phyloP scores from a whole-genome alignment of 2,329 filamentous ascomycete genomes.

The Nothophaeocryptopus gaeumannii region DNA sequence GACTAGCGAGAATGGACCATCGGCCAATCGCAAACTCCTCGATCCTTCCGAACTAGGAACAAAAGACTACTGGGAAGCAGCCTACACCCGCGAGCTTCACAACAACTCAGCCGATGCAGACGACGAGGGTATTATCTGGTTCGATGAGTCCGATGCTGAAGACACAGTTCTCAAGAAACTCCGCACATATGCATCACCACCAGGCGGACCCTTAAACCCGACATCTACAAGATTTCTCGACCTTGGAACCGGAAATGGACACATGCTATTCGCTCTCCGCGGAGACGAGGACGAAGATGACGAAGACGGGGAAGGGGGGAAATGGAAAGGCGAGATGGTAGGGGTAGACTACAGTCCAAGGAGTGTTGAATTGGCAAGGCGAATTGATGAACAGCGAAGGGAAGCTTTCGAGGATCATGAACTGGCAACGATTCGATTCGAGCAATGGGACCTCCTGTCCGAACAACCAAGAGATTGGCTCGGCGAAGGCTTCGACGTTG shows the following conservation, averaged over 20 bases:
- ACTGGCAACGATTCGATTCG: constrained; percentile 45
- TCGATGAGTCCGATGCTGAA: constrained; percentile 88
- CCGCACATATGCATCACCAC: constrained; percentile 50
- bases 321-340: constrained; percentile 67
- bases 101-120: constrained; percentile 70
- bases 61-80: constrained; percentile 72
- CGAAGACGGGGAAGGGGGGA: constrained; percentile 39
- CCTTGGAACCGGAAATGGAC: constrained; percentile 90
- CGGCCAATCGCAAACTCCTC: constrained; percentile 48
- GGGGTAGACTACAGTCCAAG: constrained; percentile 83
- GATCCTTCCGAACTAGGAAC: constrained; percentile 79
- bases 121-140: constrained; percentile 92
- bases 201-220: constrained; percentile 42
- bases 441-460: constrained; percentile 52
- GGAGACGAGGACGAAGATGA: constrained; percentile 57
- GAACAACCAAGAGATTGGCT: constrained; percentile 56
- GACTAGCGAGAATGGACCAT: too few relatives aligned
- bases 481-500: constrained; percentile 71
- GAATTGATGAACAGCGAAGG: constrained; percentile 47
- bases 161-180: constrained; percentile 69
- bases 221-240: constrained; percentile 67
- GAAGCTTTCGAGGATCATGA: constrained; percentile 13
- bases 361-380: constrained; percentile 70
- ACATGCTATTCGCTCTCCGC: constrained; percentile 77
- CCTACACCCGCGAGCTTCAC: constrained; percentile 67